These are phyloP conservation scores for Exobasidium rhododendri DNA, from an alignment of 1,284 basidiomycete genomes.

Conservation along the genomic window DNA sequence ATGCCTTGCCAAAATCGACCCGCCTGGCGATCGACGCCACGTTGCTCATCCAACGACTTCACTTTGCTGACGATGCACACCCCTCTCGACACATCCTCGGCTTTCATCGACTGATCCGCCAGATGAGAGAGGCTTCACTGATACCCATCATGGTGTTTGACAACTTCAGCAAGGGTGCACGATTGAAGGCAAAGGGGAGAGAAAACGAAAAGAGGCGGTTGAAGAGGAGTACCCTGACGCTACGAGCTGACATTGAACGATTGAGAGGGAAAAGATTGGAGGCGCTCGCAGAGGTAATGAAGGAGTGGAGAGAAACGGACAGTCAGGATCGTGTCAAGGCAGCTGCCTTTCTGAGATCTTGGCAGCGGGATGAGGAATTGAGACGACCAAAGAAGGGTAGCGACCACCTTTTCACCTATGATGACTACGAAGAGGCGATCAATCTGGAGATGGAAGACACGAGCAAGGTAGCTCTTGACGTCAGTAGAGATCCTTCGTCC, in stretches of 20 bases:
- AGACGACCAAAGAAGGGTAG: neutral
- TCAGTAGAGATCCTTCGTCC: neutral
- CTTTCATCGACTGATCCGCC: constrained; percentile 34
- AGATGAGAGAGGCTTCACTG: constrained; percentile 29
- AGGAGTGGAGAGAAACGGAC: neutral
- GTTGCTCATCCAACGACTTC: constrained; percentile 19
- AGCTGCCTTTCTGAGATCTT: neutral
- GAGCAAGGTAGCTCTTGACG: neutral
- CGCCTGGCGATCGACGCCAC: constrained; percentile 44
- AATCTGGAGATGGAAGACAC: neutral
- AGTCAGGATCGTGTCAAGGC: neutral
- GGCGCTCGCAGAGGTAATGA: neutral
- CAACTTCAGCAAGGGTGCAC: constrained; percentile 25
- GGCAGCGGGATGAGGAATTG: neutral
- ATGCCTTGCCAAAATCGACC: constrained; percentile 23
- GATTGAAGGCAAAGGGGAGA: constrained; percentile 32
- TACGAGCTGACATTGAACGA: constrained; percentile 9
- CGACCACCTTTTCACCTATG: neutral
- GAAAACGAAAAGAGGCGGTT: constrained; percentile 27
- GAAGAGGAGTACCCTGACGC: neutral
- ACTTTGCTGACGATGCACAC: constrained; percentile 27
- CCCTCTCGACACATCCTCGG: constrained; percentile 40
- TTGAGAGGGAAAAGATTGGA: constrained; percentile 6
- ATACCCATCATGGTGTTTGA: constrained; percentile 46
- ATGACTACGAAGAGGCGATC: neutral